phyloP scores from a whole-genome alignment of 441 rosid species.

The Jatropha podagrica region DNA sequence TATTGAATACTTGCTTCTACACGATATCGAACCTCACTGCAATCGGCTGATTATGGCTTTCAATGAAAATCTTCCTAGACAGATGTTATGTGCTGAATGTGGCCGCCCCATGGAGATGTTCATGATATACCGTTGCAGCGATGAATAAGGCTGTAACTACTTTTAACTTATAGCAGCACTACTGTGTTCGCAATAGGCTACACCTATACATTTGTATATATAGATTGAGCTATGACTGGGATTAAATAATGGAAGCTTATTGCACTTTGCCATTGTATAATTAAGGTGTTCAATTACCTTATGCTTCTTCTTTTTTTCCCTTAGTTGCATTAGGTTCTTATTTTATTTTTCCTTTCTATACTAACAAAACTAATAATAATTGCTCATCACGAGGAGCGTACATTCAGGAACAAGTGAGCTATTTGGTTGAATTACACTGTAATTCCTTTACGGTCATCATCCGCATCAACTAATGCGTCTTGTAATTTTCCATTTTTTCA shows the following conservation, averaged over 20 bases:
- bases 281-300: no score
- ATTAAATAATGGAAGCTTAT: not conserved
- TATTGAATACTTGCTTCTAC: conserved; percentile 41
- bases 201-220: no score
- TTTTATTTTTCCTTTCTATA: no score
- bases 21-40: conserved; percentile 61
- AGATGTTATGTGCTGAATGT: conserved; percentile 66
- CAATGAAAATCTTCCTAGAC: conserved; percentile 50
- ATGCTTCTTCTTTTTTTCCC: not conserved
- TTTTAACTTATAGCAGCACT: no score
- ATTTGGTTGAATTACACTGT: no score
- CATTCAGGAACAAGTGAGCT: no score
- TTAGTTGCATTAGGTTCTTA: not conserved
- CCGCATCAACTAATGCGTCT: no score
- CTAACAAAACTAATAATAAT: no score
- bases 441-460: no score
- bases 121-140: conserved; percentile 70
- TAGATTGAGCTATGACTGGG: not conserved
- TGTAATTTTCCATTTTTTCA: not conserved
- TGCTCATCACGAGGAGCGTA: no score
- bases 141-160: conserved; percentile 26
- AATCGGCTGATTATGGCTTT: conserved; percentile 56
- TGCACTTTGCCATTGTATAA: no score
- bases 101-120: conserved; percentile 61
- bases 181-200: not conserved